Percentiles rank a stretch among this genome's conserved stretches.
phyloP scores from a whole-genome alignment of 2,329 filamentous ascomycete species.

The Ascocoryne sarcoides region DNA sequence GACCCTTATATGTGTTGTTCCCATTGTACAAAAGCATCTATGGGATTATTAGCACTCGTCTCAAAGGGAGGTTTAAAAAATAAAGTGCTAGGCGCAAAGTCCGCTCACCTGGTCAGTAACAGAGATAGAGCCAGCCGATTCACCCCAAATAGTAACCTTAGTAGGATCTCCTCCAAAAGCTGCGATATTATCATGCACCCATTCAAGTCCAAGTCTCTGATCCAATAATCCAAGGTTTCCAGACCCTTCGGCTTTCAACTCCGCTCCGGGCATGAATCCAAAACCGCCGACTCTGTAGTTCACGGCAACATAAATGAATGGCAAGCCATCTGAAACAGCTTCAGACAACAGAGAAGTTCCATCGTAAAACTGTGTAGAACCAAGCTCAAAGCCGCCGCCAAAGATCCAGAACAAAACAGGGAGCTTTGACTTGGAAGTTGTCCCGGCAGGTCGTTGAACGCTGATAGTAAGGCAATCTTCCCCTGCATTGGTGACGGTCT shows the following conservation, averaged over 20 bases:
- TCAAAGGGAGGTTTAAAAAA: no score
- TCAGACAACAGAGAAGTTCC: conserved; percentile 37
- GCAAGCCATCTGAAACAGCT: conserved; percentile 43
- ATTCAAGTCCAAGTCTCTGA: conserved; percentile 63
- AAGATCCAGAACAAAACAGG: conserved; percentile 66
- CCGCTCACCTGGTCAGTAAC: conserved; percentile 69
- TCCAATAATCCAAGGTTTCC: conserved; percentile 66
- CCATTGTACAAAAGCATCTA: conserved; percentile 68
- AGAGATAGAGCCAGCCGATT: conserved; percentile 57
- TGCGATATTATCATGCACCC: conserved; percentile 69
- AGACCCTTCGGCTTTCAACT: conserved; percentile 57
- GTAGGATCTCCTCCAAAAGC: conserved; percentile 58
- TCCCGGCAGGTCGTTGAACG: conserved; percentile 50
- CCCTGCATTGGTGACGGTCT: conserved; percentile 41
- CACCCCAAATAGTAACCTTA: conserved; percentile 38
- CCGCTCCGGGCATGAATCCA: conserved; percentile 62
- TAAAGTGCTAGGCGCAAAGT: no score
- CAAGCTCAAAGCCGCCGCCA: conserved; percentile 55
- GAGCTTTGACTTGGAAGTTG: conserved; percentile 44
- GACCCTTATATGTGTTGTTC: conserved; percentile 64
- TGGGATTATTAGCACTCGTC: no score
- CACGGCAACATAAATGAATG: conserved; percentile 66
- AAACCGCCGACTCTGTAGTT: conserved; percentile 72
- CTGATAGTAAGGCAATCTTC: conserved; percentile 59
- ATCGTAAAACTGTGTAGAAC: conserved; percentile 44